Evolutionary conservation across 805 yeast species (phyloP).

Genomic region (Suhomyces prunicola): DNA sequence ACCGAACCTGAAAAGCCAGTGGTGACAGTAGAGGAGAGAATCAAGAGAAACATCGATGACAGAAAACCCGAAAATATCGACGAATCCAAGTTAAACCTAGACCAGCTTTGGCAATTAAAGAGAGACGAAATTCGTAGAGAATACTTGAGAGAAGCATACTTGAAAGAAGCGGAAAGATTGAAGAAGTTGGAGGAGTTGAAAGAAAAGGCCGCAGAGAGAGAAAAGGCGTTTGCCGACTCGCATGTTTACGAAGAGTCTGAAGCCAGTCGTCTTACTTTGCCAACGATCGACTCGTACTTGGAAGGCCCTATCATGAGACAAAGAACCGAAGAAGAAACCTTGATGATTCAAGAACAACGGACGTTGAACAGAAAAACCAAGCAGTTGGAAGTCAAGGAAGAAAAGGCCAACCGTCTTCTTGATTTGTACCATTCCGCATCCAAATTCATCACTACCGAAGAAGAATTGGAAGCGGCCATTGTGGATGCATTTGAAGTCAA

Average conservation of each 20-base stretch:
- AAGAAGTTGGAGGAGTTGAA: constrained; percentile 32
- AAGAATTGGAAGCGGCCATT: constrained; percentile 55
- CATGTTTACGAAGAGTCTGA: constrained; percentile 40
- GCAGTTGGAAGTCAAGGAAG: constrained; percentile 51
- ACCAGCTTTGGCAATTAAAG: constrained; percentile 47
- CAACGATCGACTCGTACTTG: constrained; percentile 68
- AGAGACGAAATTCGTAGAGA: constrained; percentile 68
- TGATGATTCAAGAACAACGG: constrained; percentile 55
- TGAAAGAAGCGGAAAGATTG: constrained; percentile 50
- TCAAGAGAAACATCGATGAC: constrained; percentile 51
- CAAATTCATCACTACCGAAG: constrained; percentile 70
- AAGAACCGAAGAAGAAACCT: constrained; percentile 69
- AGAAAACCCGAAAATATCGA: constrained; percentile 35
- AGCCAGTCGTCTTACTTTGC: constrained; percentile 67
- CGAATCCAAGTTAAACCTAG: constrained; percentile 23
- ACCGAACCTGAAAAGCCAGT: constrained; percentile 51
- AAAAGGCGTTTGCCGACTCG: constrained; percentile 22
- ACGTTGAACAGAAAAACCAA: constrained; percentile 59
- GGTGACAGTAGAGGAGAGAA: constrained; percentile 57
- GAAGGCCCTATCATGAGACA: constrained; percentile 68
- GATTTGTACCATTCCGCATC: constrained; percentile 70
- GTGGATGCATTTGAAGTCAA: constrained; percentile 52
- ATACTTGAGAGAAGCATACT: constrained; percentile 62
- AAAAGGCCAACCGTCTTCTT: constrained; percentile 55
- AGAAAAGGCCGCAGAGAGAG: constrained; percentile 26